Base-by-base conservation (phyloP, 805 yeast genomes). In the Saccharomycopsis fodiens region DNA sequence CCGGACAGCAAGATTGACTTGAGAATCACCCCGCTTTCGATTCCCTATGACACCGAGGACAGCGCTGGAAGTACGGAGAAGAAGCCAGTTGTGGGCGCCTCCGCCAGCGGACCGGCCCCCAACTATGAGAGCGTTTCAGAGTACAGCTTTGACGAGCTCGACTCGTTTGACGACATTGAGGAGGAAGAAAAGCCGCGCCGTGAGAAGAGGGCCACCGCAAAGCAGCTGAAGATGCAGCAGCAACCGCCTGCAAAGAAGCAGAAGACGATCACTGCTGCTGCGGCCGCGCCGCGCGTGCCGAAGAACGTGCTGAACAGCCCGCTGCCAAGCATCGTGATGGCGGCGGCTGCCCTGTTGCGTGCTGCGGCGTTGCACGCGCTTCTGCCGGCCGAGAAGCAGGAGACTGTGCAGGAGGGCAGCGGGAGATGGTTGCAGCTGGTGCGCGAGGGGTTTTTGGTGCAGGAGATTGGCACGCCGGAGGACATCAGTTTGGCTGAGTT, bases 251-350 rank as follows among this genome's bases (percentile, higher is more conserved):
- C n/a, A n/a, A n/a, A n/a, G n/a, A 62, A 41, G 35, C 35, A 37
- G 15, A 65, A 62, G 23, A 68, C 67, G 47, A 59, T 81, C 38
- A 82, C 91, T 12, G 86, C 86, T 16, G 91, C 91, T 19, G 88
- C 88, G 10, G 87, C 86, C 21, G 85, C 91, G 29, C 93, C 93
- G 47, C 69, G 91, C 56, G 74, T 82, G 8, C 81, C 87, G n/a
- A 75, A 77, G 52, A 68, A 74, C 29, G 72, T 79, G 3, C 23
- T 31, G 5, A 63, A 74, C 44, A 68, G 77, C 4, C 78, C 73
- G 50, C 67, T 78, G 32, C 79, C 83, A 8, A 70, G 70, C 47
- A 82, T 85, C 4, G 84, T 83, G 7, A 84, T 84, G 12, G 83
- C 85, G 1, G 85, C 82, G 29, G 85, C 87, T 35, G 86, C 85